Conservation (phyloP, 106 monocot species). For the Hemerocallis citrina region DNA sequence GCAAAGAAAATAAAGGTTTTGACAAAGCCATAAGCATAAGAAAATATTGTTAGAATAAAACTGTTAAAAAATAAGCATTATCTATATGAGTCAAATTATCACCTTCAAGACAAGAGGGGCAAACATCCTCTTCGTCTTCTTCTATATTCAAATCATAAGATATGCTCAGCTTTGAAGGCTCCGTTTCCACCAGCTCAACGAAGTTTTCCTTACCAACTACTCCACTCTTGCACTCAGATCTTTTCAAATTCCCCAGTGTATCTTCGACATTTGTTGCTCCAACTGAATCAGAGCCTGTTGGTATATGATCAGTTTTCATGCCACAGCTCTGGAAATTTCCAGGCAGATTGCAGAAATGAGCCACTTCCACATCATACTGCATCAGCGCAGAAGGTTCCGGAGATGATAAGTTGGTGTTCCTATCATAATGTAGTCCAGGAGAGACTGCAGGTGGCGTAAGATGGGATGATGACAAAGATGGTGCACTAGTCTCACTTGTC, state of each 20-base stretch:
- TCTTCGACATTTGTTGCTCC: neutral
- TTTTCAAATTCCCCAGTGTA: slow-evolving; percentile 2
- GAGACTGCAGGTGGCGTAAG: neutral
- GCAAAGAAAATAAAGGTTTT: no score
- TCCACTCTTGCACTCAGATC: neutral
- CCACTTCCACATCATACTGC: neutral
- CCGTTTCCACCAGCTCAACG: neutral
- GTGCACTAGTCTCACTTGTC: neutral
- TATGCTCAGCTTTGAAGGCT: neutral
- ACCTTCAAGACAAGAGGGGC: slow-evolving; percentile 11
- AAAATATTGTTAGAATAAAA: neutral
- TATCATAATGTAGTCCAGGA: neutral
- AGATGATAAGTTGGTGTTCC: neutral
- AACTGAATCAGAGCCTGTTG: neutral
- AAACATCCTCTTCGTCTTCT: slow-evolving; percentile 10
- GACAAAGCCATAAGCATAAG: no score
- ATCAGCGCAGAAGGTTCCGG: neutral
- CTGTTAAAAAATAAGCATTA: no score
- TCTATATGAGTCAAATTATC: neutral
- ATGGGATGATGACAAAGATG: neutral
- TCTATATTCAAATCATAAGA: slow-evolving; percentile 3
- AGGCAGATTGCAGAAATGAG: neutral
- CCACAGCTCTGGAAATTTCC: neutral
- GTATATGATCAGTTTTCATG: neutral
- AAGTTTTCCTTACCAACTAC: neutral